phyloP scores from a whole-genome alignment of 352 stramenopile genomes.

The Globisporangium yorkense region DNA sequence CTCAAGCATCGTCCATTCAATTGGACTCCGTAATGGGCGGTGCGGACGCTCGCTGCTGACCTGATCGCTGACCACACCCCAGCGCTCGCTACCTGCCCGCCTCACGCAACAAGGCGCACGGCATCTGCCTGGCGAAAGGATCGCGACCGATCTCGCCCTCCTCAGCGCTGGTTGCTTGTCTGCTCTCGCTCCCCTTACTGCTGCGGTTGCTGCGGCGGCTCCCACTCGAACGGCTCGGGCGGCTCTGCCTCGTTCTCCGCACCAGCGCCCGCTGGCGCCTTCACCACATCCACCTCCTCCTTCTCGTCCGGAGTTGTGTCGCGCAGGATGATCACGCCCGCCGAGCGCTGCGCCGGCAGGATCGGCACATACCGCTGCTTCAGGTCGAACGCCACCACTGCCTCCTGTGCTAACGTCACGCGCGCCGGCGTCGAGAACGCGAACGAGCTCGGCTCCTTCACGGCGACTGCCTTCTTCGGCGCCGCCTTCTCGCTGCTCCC shows the following conservation, averaged over 20 bases:
- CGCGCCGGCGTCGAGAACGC: conserved; percentile 91
- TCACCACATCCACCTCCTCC: conserved; percentile 92
- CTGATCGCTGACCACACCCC: background rate
- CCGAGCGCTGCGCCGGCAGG: conserved; percentile 59
- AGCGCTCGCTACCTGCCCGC: too few species aligned
- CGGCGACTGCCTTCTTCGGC: conserved; percentile 31
- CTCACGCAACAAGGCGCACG: too few species aligned
- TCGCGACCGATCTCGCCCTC: background rate
- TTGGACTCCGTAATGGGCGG: too few species aligned
- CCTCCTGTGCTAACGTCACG: conserved; percentile 91
- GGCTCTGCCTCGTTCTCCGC: conserved; percentile 93
- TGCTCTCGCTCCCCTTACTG: background rate
- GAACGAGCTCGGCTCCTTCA: conserved; percentile 92
- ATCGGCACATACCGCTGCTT: conserved; percentile 91
- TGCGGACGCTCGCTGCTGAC: background rate
- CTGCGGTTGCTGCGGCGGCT: conserved; percentile 38
- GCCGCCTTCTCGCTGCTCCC: conserved; percentile 25
- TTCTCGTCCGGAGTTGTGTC: conserved; percentile 91
- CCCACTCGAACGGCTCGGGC: conserved; percentile 97
- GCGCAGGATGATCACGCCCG: conserved; percentile 94
- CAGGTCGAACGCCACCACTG: conserved; percentile 87
- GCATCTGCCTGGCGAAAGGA: background rate
- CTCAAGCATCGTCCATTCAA: background rate
- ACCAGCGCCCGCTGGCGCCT: conserved; percentile 85
- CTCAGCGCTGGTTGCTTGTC: background rate